Evolutionary conservation across 1,284 basidiomycete genomes (phyloP), one percentile per base, ranked within the genome.

Genomic region (Kwoniella shivajii): DNA sequence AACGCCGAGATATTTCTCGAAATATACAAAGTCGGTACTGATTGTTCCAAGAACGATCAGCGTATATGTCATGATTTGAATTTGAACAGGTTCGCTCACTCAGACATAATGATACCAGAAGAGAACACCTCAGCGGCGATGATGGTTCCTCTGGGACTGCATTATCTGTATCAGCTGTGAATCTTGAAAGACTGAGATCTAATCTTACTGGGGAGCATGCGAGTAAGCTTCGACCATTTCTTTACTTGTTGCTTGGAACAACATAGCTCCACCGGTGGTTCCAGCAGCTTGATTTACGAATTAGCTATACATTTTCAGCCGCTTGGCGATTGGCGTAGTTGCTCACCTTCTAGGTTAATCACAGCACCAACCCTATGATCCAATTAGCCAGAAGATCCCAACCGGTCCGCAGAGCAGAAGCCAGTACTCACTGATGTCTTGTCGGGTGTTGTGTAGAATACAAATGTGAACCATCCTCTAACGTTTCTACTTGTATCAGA

Each of bases 401-500:
- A 11, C 4, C 6, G n/a, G n/a, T n/a, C n/a, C n/a, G 22, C 20
- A 13, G 11, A 24, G 39, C 14, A 26, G 22, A 39, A 5, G n/a
- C 11, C 6, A 13, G 46, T 36, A 41, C 51, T 53, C 22, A 53
- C 51, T 46, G 43, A 18, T 53, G 41, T 46, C 27, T 45, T 20
- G 51, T 84, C 1, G 85, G 84, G 70, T 94, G 90, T 68, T 93
- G 89, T 0, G 90, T 95, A 7, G 91, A 87, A 75, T 88, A 96
- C 4, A 95, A 80, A 75, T 99, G 94, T 0, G 92, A 94, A 0
- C 90, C 94, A 69, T 97, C 94, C 75, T 96, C 93, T n/a, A 95
- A 77, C 0, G 87, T 78, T 55, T 78, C 74, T 68, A 37, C 34
- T 36, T 54, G n/a, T 31, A 47, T 60, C 43, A 22, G 52, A 49